Evolutionary conservation across 2,329 filamentous ascomycete genomes (phyloP).

Genomic region (Metarhizium sp.): DNA sequence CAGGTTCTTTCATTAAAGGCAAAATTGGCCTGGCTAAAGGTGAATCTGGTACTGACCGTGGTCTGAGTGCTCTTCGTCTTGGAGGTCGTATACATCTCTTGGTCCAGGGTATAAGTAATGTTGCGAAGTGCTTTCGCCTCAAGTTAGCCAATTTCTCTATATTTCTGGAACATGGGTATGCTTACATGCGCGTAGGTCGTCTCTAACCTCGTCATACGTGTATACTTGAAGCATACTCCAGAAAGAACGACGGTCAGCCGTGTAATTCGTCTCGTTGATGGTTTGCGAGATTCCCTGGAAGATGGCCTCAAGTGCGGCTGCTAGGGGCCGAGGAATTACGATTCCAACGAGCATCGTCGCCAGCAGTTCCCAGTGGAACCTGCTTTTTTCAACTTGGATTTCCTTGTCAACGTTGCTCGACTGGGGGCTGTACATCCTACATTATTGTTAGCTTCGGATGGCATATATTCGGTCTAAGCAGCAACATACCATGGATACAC

Average conservation of each 20-base stretch:
- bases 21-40: background rate
- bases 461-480: background rate
- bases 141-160: background rate
- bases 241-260: background rate
- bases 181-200: background rate
- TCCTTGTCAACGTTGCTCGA: background rate
- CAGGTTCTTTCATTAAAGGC: background rate
- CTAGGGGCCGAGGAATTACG: background rate
- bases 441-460: background rate
- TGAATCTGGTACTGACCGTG: background rate
- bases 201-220: background rate
- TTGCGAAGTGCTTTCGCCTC: background rate
- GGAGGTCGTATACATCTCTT: background rate
- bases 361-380: background rate
- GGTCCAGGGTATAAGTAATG: background rate
- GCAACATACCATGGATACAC: background rate
- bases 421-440: background rate
- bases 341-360: background rate
- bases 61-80: background rate
- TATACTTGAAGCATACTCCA: background rate
- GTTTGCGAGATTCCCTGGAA: background rate
- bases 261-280: background rate
- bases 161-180: background rate
- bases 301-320: background rate
- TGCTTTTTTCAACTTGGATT: background rate